These are phyloP conservation scores for Starmerella tilneyi DNA, from an alignment of 805 yeast genomes.

Conservation along the genomic window DNA sequence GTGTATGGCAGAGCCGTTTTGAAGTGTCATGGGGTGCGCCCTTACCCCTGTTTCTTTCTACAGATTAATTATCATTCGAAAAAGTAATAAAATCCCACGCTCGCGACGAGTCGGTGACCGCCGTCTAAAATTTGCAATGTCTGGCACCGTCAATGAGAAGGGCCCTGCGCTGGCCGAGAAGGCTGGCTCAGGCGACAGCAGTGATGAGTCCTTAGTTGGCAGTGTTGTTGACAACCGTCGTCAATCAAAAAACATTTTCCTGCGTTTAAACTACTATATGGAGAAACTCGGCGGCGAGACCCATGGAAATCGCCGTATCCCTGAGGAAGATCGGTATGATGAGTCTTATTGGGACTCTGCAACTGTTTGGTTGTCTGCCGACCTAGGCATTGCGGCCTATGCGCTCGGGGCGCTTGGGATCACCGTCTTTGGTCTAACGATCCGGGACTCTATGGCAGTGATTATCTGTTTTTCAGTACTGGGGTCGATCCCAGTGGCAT, in stretches of 20 bases:
- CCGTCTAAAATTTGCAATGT: slow-evolving; percentile 2
- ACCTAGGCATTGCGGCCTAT: slow-evolving; percentile 74
- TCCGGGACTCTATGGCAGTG: slow-evolving; percentile 58
- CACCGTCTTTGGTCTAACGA: slow-evolving; percentile 53
- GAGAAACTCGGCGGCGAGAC: slow-evolving; percentile 37
- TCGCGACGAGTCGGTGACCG: background rate
- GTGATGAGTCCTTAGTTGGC: slow-evolving; percentile 14
- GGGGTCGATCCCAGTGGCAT: slow-evolving; percentile 74
- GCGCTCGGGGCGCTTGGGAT: slow-evolving; percentile 67
- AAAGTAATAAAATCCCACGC: background rate
- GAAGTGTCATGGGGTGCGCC: background rate
- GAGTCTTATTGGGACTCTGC: slow-evolving; percentile 59
- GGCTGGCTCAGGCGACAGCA: slow-evolving; percentile 9
- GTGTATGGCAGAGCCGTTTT: background rate
- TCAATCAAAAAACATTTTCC: slow-evolving; percentile 16
- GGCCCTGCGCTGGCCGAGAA: slow-evolving; percentile 6
- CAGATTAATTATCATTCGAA: slow-evolving; percentile 1
- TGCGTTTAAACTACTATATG: slow-evolving; percentile 21
- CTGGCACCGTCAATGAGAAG: background rate
- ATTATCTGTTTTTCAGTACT: slow-evolving; percentile 64
- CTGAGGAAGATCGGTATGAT: slow-evolving; percentile 68
- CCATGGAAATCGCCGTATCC: slow-evolving; percentile 71
- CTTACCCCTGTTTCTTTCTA: background rate
- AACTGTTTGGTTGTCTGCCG: slow-evolving; percentile 86
- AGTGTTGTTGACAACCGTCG: slow-evolving; percentile 5